phyloP scores from a whole-genome alignment of 1,284 basidiomycete genomes.

The Moniliophthora roreri region DNA sequence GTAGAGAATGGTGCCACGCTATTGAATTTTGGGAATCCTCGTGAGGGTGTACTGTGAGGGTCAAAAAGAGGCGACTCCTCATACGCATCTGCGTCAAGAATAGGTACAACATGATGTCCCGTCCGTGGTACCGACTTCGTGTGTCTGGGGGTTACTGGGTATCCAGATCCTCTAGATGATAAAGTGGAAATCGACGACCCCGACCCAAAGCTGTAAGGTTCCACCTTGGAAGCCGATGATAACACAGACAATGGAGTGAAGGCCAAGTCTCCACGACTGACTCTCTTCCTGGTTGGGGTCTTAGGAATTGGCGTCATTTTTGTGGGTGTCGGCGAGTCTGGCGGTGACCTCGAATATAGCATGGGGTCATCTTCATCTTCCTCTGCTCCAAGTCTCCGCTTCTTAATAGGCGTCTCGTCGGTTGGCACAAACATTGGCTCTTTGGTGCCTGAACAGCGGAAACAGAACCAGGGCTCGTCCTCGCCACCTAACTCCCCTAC shows the following conservation, averaged over 20 bases:
- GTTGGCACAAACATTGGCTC: conserved; percentile 5
- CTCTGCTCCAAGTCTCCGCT: not conserved
- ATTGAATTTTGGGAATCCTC: conserved; percentile 6
- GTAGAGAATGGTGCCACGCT: not conserved
- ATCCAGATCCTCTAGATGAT: not conserved
- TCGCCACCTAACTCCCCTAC: not conserved
- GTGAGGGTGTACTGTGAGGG: not conserved
- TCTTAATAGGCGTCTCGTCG: not conserved
- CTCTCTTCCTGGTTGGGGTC: not conserved
- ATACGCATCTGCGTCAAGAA: not conserved
- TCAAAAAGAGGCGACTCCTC: not conserved
- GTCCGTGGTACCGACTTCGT: not conserved
- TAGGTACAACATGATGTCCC: not conserved
- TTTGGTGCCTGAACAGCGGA: not conserved
- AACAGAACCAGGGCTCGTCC: not conserved
- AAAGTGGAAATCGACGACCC: not conserved
- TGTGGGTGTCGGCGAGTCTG: not conserved
- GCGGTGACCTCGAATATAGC: not conserved
- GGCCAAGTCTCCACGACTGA: not conserved
- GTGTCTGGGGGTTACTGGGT: not conserved
- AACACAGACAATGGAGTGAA: too few relatives aligned
- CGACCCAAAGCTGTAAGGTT: not conserved
- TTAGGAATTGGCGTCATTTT: not conserved
- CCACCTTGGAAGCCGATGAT: not conserved
- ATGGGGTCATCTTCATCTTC: not conserved